Conservation (phyloP, 495 filamentous ascomycete species). For the Wilcoxina mikolae region DNA sequence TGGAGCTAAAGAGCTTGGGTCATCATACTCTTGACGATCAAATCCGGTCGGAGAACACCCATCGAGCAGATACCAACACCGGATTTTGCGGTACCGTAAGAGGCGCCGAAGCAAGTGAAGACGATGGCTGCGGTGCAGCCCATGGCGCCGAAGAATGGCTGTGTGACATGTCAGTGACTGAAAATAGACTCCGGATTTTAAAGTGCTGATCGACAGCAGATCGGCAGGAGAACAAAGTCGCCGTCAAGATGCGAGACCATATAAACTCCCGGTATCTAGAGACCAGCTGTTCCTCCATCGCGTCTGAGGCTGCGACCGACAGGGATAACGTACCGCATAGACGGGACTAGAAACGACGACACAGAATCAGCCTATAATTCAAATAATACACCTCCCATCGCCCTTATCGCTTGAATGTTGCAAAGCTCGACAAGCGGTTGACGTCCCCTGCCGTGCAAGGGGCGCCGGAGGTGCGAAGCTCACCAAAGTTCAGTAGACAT, state of each 20-base stretch:
- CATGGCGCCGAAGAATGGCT: constrained; percentile 99
- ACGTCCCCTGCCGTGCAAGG: neutral
- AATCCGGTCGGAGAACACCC: constrained; percentile 91
- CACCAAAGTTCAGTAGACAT: constrained; percentile 29
- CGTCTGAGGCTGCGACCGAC: constrained; percentile 7
- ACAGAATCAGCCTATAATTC: constrained; percentile 33
- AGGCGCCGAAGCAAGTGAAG: constrained; percentile 96
- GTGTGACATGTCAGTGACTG: constrained; percentile 12
- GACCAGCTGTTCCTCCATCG: constrained; percentile 5
- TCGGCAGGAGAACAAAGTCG: too few species aligned
- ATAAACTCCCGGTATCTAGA: too few species aligned
- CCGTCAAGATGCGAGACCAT: neutral
- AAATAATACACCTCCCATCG: neutral
- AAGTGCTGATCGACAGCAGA: neutral
- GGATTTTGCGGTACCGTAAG: constrained; percentile 97
- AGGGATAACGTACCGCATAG: constrained; percentile 76
- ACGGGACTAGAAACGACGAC: constrained; percentile 55
- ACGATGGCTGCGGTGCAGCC: constrained; percentile 96
- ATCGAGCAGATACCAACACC: constrained; percentile 97
- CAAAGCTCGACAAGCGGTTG: constrained; percentile 4
- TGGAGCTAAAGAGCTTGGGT: neutral
- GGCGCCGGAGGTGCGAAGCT: neutral
- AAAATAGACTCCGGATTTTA: neutral
- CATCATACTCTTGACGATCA: constrained; percentile 96
- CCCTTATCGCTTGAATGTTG: constrained; percentile 2